Evolutionary conservation across 257 asterid species (phyloP).

Genomic region (Mentha longifolia): DNA sequence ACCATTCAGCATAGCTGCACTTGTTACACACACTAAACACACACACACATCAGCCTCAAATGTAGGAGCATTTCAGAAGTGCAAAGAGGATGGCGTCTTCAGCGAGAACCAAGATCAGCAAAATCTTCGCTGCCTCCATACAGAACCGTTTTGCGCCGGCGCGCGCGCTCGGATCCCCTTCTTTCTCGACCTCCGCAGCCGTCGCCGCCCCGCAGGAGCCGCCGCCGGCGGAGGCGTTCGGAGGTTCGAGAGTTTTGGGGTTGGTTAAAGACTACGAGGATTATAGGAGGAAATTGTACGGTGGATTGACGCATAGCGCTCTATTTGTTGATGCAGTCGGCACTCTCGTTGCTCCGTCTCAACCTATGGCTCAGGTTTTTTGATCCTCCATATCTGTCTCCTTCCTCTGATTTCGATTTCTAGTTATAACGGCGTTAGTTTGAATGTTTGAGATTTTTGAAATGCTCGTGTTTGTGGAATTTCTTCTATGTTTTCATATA

Average conservation of each 20-base stretch:
- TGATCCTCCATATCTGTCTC: not conserved
- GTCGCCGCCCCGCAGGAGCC: constrained; percentile 30
- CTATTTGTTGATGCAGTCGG: constrained; percentile 97
- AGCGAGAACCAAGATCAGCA: constrained; percentile 38
- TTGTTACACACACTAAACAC: not conserved
- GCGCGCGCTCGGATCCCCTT: constrained; percentile 33
- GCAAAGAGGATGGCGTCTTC: constrained; percentile 43
- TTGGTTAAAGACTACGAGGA: constrained; percentile 85
- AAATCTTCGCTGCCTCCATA: constrained; percentile 33
- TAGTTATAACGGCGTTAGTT: not conserved
- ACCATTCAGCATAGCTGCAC: constrained; percentile 1
- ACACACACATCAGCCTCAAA: constrained; percentile 7
- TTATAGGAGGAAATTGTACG: constrained; percentile 80
- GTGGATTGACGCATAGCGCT: constrained; percentile 93
- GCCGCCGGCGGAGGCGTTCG: constrained; percentile 37
- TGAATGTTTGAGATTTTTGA: not conserved
- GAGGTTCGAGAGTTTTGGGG: constrained; percentile 51
- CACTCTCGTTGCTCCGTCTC: constrained; percentile 91
- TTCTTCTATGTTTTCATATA: not conserved
- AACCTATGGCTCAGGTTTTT: constrained; percentile 97
- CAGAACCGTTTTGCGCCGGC: constrained; percentile 30
- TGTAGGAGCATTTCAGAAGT: constrained; percentile 26
- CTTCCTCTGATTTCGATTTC: constrained; percentile 3
- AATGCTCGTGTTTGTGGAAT: not conserved
- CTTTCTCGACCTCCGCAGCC: constrained; percentile 51